Conservation (phyloP, 441 rosid genomes). For the Erodium moschatum region DNA sequence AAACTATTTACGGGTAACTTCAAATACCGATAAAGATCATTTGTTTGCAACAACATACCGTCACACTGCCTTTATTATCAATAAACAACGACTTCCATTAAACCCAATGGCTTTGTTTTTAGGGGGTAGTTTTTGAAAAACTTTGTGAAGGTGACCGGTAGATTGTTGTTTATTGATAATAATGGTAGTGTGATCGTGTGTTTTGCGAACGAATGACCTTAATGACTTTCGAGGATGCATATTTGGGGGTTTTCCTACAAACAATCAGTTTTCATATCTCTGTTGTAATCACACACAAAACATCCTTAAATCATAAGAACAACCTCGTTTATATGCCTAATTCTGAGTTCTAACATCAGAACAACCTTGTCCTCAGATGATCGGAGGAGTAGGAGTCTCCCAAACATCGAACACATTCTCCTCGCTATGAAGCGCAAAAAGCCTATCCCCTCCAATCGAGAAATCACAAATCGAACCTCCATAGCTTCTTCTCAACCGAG, state of each 20-base stretch:
- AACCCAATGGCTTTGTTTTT: too few species aligned
- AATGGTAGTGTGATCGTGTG: too few species aligned
- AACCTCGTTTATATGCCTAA: not conserved
- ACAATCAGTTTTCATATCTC: not conserved
- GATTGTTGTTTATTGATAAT: too few species aligned
- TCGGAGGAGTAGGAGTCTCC: not conserved
- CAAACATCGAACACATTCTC: conserved; percentile 6
- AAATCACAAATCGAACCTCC: conserved; percentile 4
- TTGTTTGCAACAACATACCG: too few species aligned
- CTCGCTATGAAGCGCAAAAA: not conserved
- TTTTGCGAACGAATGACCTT: too few species aligned
- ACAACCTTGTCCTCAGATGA: not conserved
- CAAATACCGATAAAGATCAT: too few species aligned
- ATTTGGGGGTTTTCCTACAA: not conserved
- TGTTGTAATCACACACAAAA: not conserved
- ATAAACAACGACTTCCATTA: too few species aligned
- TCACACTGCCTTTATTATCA: too few species aligned
- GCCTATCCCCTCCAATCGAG: not conserved
- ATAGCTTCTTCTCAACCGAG: not conserved
- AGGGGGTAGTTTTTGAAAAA: too few species aligned
- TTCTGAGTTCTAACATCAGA: not conserved
- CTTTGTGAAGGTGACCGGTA: too few species aligned
- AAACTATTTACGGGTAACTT: too few species aligned
- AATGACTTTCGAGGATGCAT: too few species aligned
- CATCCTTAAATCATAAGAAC: not conserved